A percentile compares a stretch with the other conserved stretches of the same genome.
Evolutionary conservation across 2,329 filamentous ascomycete genomes (phyloP).

Genomic region (Colletotrichum godetiae): DNA sequence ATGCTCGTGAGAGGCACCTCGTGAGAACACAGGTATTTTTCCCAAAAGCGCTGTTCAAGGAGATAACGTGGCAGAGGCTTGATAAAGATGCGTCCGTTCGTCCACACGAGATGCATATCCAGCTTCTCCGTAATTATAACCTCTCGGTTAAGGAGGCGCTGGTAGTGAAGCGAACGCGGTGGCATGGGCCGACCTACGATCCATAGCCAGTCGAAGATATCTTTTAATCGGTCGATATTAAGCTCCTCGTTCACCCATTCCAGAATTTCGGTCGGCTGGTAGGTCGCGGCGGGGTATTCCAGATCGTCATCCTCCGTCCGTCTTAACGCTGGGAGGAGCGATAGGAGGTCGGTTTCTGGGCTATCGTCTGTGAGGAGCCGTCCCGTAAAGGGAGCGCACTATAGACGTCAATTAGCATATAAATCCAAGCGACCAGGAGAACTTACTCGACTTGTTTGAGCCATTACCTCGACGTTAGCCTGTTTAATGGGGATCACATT

Average conservation of each 20-base stretch:
- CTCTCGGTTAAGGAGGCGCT: slow-evolving; percentile 39
- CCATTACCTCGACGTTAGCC: no score
- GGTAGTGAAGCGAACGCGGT: slow-evolving; percentile 39
- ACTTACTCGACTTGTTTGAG: no score
- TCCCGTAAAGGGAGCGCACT: neutral
- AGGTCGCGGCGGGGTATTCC: neutral
- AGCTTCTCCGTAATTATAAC: slow-evolving; percentile 44
- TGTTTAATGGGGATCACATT: no score
- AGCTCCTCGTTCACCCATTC: slow-evolving; percentile 31
- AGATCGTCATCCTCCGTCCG: neutral
- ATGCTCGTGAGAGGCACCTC: neutral
- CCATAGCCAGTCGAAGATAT: slow-evolving; percentile 38
- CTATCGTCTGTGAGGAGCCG: neutral
- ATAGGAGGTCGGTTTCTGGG: neutral
- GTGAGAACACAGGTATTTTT: neutral
- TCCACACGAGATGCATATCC: slow-evolving; percentile 46
- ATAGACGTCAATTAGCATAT: no score
- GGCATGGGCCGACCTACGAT: slow-evolving; percentile 39
- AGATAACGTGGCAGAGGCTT: slow-evolving; percentile 50
- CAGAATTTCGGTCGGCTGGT: neutral
- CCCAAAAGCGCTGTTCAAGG: slow-evolving; percentile 45
- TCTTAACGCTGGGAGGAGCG: neutral
- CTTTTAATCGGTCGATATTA: slow-evolving; percentile 22
- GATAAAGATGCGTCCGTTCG: slow-evolving; percentile 42
- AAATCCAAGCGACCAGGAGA: no score